Base-by-base conservation (phyloP, 2,329 filamentous ascomycete species). In the Colletotrichum gloeosporioides region DNA sequence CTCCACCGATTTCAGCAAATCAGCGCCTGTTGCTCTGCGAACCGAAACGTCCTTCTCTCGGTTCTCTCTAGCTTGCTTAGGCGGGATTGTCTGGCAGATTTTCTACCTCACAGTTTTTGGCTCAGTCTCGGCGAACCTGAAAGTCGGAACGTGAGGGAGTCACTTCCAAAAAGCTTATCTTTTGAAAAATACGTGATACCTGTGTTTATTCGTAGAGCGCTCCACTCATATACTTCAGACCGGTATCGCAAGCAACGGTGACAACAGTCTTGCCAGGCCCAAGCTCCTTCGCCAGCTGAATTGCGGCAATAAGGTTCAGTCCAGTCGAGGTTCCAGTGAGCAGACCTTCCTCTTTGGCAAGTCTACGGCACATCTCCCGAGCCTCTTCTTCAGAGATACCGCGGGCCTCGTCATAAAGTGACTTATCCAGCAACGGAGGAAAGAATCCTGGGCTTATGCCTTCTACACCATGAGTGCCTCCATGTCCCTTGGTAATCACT, bases 191-290 rank as follows among this genome's bases (percentile, higher is more conserved):
- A 57, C 3, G 12, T 13, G n/a, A 27, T 61, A 13, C 29, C 9
- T 12, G 4, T 31, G 5, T 31, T 61, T 8, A 62, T 4, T 62
- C 2, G 3, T 62, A 74, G 8, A 70, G 6, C 25, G 36, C 8
- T 8, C 72, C 61, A 18, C 53, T 53, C 55, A 75, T 25, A 32
- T 77, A 77, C 36, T 75, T 77, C 5, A 77, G 18, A 6, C 68
- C 55, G 4, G 75, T 55, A 49, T 76, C 72, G 39, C 72, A 76
- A 13, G 68, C 72, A 25, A 77, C 44, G 5, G 72, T 70, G 4
- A 77, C 34, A 6, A 72, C 63, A 2, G 7, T 62, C 44, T 72
- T 77, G 1, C 72, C 61, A 13, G 66, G 44, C 4, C 71, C 71
- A 25, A 77, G 32, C 15, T 77, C 75, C 22, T 62, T 61, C 13